Evolutionary conservation across 2,329 filamentous ascomycete species (phyloP).

Genomic region (Raffaelea deltoideospora): DNA sequence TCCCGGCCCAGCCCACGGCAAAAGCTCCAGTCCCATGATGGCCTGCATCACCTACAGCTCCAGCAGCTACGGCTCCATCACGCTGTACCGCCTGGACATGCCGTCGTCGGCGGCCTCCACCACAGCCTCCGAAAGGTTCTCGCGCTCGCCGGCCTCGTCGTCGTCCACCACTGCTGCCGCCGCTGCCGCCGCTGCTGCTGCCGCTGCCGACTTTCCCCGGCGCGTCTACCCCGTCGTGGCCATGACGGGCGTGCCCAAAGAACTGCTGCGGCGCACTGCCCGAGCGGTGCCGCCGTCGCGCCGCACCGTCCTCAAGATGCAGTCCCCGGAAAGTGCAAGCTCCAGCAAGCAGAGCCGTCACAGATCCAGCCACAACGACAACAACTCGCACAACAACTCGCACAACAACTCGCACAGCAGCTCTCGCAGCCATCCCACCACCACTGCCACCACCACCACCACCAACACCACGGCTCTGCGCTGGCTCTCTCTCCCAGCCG

Average conservation of each 20-base stretch:
- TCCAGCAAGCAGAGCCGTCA: not conserved
- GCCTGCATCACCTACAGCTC: constrained; percentile 9
- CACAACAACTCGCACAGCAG: not conserved
- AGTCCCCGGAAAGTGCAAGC: not conserved
- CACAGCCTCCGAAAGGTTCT: not conserved
- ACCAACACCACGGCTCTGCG: too few species aligned
- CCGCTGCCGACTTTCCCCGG: constrained; percentile 7
- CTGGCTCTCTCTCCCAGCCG: not conserved
- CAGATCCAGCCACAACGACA: not conserved
- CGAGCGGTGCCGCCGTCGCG: constrained; percentile 7
- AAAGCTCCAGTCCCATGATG: constrained; percentile 2
- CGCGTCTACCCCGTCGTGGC: constrained; percentile 8
- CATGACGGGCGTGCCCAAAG: constrained; percentile 10
- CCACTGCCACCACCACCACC: too few species aligned
- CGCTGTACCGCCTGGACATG: constrained; percentile 10
- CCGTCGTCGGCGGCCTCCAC: not conserved
- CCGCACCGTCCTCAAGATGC: constrained; percentile 7
- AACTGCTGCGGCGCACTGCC: constrained; percentile 9
- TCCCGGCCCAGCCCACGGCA: not conserved
- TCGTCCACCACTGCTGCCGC: too few species aligned
- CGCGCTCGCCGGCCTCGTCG: not conserved
- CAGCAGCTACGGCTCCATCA: constrained; percentile 7
- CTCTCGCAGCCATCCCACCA: not conserved
- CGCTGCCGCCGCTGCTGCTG: not conserved
- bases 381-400: not conserved